A percentile compares a stretch with the other conserved stretches of the same genome.
Evolutionary conservation across 2,329 filamentous ascomycete genomes (phyloP).

Genomic region (Hymenoscyphus scutula): DNA sequence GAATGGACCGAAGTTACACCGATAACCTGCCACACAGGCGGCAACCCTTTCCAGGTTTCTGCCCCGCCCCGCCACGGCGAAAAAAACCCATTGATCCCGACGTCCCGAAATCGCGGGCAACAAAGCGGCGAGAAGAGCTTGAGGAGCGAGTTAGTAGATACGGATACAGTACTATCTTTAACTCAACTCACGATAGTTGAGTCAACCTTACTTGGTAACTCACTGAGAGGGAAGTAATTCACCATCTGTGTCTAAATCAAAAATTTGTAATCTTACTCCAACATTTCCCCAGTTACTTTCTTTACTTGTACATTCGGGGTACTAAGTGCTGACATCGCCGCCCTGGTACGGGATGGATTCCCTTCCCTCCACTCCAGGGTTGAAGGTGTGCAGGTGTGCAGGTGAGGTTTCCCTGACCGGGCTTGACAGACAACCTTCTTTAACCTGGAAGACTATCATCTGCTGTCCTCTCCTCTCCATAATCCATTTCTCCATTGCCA

Average conservation of each 20-base stretch:
- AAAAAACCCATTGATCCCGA: not conserved
- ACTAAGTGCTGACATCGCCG: not conserved
- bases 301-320: not conserved
- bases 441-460: conserved; percentile 6
- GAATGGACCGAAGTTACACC: not conserved
- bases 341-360: not conserved
- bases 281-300: not conserved
- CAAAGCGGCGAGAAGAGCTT: too few relatives aligned
- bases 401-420: not conserved
- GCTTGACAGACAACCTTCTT: conserved; percentile 4
- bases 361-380: not conserved
- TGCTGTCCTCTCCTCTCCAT: conserved; percentile 4
- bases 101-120: too few relatives aligned
- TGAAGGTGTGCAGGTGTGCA: not conserved
- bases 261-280: not conserved
- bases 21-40: not conserved
- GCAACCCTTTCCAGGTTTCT: not conserved
- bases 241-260: not conserved
- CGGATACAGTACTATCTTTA: too few relatives aligned
- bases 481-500: not conserved
- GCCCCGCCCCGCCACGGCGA: not conserved
- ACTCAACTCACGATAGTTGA: too few relatives aligned
- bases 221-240: too few relatives aligned
- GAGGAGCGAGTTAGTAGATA: too few relatives aligned
- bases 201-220: too few relatives aligned